These are phyloP conservation scores for Tylopilus orsonianus DNA, from an alignment of 1,284 basidiomycete genomes.

Conservation along the genomic window DNA sequence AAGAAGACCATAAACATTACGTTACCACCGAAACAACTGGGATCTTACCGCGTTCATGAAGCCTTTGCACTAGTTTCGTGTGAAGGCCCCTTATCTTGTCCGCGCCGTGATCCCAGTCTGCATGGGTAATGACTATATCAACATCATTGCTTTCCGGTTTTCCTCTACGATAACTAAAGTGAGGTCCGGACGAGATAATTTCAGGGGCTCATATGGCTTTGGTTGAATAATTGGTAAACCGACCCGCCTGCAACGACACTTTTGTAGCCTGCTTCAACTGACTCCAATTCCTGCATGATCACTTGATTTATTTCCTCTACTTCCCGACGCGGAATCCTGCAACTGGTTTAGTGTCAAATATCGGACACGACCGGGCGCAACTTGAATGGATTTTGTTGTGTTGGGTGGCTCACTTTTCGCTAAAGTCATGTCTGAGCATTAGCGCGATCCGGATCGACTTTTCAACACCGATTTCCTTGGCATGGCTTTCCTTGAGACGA, in stretches of 20 bases:
- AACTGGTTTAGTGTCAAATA: not conserved
- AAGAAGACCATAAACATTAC: not conserved
- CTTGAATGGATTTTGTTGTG: not conserved
- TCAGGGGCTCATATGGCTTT: conserved; percentile 1
- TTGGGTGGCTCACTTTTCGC: conserved; percentile 29
- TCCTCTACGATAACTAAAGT: conserved; percentile 70
- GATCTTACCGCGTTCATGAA: conserved; percentile 52
- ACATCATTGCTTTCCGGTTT: conserved; percentile 74
- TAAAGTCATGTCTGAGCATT: conserved; percentile 51
- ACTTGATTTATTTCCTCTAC: conserved; percentile 63
- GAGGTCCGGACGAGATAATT: not conserved
- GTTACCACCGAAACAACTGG: conserved; percentile 1
- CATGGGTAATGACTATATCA: conserved; percentile 77
- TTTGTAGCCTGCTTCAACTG: conserved; percentile 57
- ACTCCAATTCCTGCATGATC: conserved; percentile 57
- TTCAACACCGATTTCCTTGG: conserved; percentile 20
- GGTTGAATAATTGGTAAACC: conserved; percentile 23
- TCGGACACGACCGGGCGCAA: not conserved
- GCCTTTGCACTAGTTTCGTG: conserved; percentile 47
- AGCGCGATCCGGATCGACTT: conserved; percentile 51
- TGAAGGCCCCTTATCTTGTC: conserved; percentile 51
- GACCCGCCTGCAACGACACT: conserved; percentile 74
- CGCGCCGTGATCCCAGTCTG: conserved; percentile 41
- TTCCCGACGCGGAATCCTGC: conserved; percentile 63
- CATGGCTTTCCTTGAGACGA: conserved; percentile 5